Evolutionary conservation across 495 filamentous ascomycete species (phyloP).

Genomic region (Trypethelium eluteriae): DNA sequence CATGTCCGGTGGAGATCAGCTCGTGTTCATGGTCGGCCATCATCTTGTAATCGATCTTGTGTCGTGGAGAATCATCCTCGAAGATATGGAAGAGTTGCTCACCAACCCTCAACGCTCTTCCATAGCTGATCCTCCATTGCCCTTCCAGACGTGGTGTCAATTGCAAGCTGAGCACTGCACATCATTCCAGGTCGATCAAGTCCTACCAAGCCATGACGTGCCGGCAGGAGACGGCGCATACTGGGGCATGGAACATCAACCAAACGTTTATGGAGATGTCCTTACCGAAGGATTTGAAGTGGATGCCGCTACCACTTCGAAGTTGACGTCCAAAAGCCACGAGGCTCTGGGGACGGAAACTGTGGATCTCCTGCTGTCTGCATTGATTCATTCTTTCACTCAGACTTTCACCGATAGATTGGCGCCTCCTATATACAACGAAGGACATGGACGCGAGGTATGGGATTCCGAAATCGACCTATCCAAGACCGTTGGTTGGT

Average conservation of each 20-base stretch:
- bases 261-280: conserved; percentile 22
- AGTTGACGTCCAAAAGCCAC: conserved; percentile 12
- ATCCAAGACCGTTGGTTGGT: conserved; percentile 28
- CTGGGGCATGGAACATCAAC: conserved; percentile 23
- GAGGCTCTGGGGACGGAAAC: conserved; percentile 18
- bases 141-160: conserved; percentile 24
- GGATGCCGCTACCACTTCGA: conserved; percentile 10
- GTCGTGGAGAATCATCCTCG: conserved; percentile 25
- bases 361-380: conserved; percentile 24
- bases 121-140: conserved; percentile 8
- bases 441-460: conserved; percentile 25
- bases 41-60: conserved; percentile 29
- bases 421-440: conserved; percentile 25
- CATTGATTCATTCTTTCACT: conserved; percentile 25
- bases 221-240: conserved; percentile 19
- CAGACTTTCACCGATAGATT: conserved; percentile 21
- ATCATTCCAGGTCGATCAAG: not conserved
- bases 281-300: conserved; percentile 19
- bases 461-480: conserved; percentile 24
- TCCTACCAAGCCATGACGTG: conserved; percentile 2
- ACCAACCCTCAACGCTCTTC: not conserved
- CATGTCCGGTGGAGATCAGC: conserved; percentile 11
- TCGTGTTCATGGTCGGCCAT: conserved; percentile 25
- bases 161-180: conserved; percentile 16
- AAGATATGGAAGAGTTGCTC: conserved; percentile 24